Evolutionary conservation across 2,329 filamentous ascomycete genomes (phyloP).

Genomic region (Trichophyton equinum): DNA sequence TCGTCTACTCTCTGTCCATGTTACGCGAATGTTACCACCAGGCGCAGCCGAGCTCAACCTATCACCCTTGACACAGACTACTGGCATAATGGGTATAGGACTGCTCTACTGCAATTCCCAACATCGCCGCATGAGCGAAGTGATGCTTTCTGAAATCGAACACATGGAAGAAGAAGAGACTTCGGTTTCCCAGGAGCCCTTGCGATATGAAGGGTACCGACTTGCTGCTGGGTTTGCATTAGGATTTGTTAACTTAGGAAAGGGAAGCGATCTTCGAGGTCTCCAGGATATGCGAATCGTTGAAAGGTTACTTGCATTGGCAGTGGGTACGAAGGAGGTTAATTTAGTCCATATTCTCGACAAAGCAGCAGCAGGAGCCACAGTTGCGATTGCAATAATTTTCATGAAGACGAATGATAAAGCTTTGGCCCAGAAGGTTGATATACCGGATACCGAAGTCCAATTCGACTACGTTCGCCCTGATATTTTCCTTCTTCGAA

Average conservation of each 20-base stretch:
- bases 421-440: slow-evolving; percentile 77
- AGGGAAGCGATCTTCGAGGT: slow-evolving; percentile 74
- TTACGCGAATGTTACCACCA: slow-evolving; percentile 82
- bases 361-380: slow-evolving; percentile 82
- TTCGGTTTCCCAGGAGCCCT: slow-evolving; percentile 53
- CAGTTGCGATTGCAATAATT: slow-evolving; percentile 77
- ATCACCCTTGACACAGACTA: slow-evolving; percentile 85
- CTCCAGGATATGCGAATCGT: slow-evolving; percentile 89
- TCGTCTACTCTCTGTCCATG: slow-evolving; percentile 83
- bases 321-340: slow-evolving; percentile 79
- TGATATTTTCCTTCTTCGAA: slow-evolving; percentile 81
- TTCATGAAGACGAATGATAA: slow-evolving; percentile 95
- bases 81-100: slow-evolving; percentile 93
- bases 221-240: slow-evolving; percentile 87
- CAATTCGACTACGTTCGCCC: slow-evolving; percentile 95
- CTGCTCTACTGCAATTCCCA: slow-evolving; percentile 89
- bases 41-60: slow-evolving; percentile 91
- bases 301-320: slow-evolving; percentile 72
- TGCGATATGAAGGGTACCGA: slow-evolving; percentile 92
- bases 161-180: slow-evolving; percentile 69
- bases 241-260: slow-evolving; percentile 87
- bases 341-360: slow-evolving; percentile 87
- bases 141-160: slow-evolving; percentile 96
- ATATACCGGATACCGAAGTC: slow-evolving; percentile 76
- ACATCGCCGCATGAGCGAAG: slow-evolving; percentile 95